Conservation (phyloP, 495 filamentous ascomycete species). For the Hyaloscypha variabilis region DNA sequence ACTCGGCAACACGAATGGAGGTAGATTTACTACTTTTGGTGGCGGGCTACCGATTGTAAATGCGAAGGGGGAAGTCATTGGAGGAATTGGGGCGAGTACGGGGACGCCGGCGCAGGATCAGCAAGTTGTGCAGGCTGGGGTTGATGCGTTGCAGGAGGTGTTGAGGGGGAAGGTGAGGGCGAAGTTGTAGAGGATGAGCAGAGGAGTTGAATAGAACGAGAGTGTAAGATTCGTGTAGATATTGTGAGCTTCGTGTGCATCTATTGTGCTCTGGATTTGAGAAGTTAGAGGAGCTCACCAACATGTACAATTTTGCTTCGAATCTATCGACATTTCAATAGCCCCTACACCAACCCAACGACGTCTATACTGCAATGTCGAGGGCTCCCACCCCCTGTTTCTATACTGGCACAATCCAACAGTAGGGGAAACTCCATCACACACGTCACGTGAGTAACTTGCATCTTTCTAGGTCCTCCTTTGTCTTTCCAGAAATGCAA, state of each 20-base stretch:
- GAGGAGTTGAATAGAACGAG: background rate
- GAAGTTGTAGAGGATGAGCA: constrained; percentile 13
- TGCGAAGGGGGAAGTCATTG: constrained; percentile 31
- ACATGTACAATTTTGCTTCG: too few species aligned
- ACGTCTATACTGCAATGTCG: too few species aligned
- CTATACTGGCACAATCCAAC: background rate
- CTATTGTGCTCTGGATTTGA: background rate
- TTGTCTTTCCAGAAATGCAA: background rate
- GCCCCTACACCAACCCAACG: too few species aligned
- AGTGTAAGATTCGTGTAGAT: background rate
- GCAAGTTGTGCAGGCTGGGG: constrained; percentile 30
- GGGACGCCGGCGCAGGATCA: constrained; percentile 33
- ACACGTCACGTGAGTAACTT: background rate
- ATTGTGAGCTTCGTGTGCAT: background rate
- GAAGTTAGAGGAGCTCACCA: background rate
- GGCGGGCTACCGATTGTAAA: constrained; percentile 32
- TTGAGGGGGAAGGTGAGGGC: constrained; percentile 19
- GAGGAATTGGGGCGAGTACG: constrained; percentile 29
- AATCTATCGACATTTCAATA: background rate
- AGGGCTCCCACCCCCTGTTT: background rate
- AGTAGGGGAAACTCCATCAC: background rate
- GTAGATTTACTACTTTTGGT: constrained; percentile 33
- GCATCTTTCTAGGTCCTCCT: background rate
- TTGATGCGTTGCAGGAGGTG: constrained; percentile 29
- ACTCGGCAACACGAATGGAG: constrained; percentile 31